These are phyloP conservation scores for Lolium perenne DNA, from an alignment of 176 grass and related monocot species.

Conservation along the genomic window DNA sequence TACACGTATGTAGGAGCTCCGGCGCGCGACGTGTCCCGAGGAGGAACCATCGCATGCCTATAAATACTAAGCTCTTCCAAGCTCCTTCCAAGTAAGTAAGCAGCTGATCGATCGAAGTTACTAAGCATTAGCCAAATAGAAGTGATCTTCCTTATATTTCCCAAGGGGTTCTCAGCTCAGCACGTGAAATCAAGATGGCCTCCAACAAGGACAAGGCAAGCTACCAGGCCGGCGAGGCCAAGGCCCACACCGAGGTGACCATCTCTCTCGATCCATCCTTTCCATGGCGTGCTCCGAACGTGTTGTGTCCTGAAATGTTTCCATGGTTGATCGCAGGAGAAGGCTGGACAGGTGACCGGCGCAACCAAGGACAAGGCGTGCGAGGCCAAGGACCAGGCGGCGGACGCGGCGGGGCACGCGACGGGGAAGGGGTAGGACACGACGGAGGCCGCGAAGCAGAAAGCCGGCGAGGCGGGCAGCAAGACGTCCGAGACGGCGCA, in stretches of 20 bases:
- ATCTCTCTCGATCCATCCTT: too few species aligned
- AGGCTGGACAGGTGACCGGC: slow-evolving; percentile 35
- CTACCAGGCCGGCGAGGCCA: slow-evolving; percentile 71
- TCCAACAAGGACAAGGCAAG: slow-evolving; percentile 54
- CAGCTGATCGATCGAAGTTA: neutral
- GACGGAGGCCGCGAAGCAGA: slow-evolving; percentile 49
- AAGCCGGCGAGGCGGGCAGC: slow-evolving; percentile 51
- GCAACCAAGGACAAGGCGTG: slow-evolving; percentile 36
- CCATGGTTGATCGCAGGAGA: slow-evolving; percentile 25
- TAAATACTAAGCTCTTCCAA: neutral
- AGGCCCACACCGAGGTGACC: slow-evolving; percentile 63
- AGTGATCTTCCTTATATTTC: neutral
- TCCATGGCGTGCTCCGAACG: neutral
- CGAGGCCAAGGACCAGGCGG: slow-evolving; percentile 37
- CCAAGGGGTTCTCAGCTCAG: neutral
- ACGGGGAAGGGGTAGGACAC: slow-evolving; percentile 18
- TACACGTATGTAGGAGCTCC: too few species aligned
- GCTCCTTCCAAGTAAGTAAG: neutral
- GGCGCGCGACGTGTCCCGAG: slow-evolving; percentile 35
- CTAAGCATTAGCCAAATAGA: neutral
- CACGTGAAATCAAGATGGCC: slow-evolving; percentile 44
- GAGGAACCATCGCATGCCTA: neutral
- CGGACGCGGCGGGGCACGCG: slow-evolving; percentile 9
- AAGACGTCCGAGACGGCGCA: slow-evolving; percentile 39
- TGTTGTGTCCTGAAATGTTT: neutral